These are phyloP conservation scores for Gnetum montanum DNA, from an alignment of 75 land plant species.

Conservation along the genomic window DNA sequence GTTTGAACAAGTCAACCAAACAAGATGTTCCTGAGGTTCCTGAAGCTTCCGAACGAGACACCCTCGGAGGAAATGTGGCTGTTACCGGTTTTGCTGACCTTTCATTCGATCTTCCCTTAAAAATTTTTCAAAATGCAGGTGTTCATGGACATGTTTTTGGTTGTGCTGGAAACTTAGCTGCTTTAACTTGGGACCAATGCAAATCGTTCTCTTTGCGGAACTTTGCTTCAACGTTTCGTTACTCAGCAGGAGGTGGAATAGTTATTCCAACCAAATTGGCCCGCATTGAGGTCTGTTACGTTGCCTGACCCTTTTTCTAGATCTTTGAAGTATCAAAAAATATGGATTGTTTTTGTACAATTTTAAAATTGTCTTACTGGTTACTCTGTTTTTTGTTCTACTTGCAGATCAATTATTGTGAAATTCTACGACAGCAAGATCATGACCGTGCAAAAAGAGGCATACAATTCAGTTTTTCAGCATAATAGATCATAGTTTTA, in stretches of 20 bases:
- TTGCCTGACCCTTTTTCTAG: background rate
- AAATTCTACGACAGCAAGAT: slow-evolving; percentile 51
- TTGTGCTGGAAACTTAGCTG: slow-evolving; percentile 72
- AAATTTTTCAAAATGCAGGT: slow-evolving; percentile 56
- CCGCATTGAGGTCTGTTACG: slow-evolving; percentile 74
- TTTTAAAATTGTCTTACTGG: background rate
- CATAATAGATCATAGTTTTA: slow-evolving; percentile 32
- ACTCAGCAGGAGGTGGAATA: slow-evolving; percentile 69
- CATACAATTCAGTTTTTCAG: slow-evolving; percentile 64
- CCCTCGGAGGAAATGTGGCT: slow-evolving; percentile 86
- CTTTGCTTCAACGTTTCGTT: slow-evolving; percentile 48
- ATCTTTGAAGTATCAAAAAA: no score
- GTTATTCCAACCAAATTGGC: slow-evolving; percentile 77
- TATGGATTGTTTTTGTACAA: slow-evolving; percentile 1
- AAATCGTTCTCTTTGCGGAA: slow-evolving; percentile 30
- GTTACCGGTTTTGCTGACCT: slow-evolving; percentile 84
- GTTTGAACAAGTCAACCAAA: background rate
- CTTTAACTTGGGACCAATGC: slow-evolving; percentile 39
- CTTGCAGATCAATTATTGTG: slow-evolving; percentile 79
- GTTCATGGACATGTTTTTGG: slow-evolving; percentile 81
- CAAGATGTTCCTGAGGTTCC: slow-evolving; percentile 16
- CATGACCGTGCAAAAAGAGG: slow-evolving; percentile 72
- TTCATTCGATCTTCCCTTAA: slow-evolving; percentile 84
- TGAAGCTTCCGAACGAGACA: slow-evolving; percentile 42
- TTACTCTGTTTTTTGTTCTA: background rate